phyloP scores from a whole-genome alignment of 2,329 filamentous ascomycete genomes.

The Trichophyton rubrum region DNA sequence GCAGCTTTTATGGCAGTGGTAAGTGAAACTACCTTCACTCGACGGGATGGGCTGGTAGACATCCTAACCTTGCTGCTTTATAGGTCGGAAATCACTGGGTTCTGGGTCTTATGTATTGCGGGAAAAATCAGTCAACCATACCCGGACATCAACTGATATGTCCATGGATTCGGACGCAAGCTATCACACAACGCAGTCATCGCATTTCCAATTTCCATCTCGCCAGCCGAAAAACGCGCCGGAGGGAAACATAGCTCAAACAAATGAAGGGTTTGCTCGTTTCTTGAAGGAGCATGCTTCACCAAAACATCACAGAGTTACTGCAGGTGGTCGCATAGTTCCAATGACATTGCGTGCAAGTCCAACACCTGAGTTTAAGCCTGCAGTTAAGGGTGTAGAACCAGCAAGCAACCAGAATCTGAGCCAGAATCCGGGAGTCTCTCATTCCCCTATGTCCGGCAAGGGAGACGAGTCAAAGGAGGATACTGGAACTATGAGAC shows the following conservation, averaged over 20 bases:
- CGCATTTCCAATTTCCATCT: slow-evolving; percentile 15
- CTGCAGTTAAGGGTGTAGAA: slow-evolving; percentile 13
- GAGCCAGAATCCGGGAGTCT: neutral
- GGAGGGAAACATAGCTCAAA: slow-evolving; percentile 21
- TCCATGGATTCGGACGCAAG: slow-evolving; percentile 16
- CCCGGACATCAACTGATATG: slow-evolving; percentile 15
- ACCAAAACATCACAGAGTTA: slow-evolving; percentile 38
- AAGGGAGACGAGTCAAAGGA: neutral
- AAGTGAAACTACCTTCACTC: neutral
- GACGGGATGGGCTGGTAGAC: neutral
- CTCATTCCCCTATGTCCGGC: neutral
- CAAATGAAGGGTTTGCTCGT: slow-evolving; percentile 32
- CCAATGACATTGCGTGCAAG: slow-evolving; percentile 28
- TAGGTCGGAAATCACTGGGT: slow-evolving; percentile 5
- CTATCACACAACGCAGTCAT: slow-evolving; percentile 11
- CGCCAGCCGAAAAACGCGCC: slow-evolving; percentile 26
- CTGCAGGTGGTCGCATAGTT: slow-evolving; percentile 37
- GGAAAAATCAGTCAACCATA: slow-evolving; percentile 19
- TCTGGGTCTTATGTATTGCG: slow-evolving; percentile 15
- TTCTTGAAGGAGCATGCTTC: slow-evolving; percentile 38
- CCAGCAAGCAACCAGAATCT: neutral
- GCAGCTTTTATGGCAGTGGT: neutral
- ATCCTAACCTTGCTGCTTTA: neutral
- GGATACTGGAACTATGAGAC: neutral
- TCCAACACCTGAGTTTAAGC: slow-evolving; percentile 28